phyloP scores from a whole-genome alignment of 1,284 basidiomycete genomes.

The Austroboletus niveus region DNA sequence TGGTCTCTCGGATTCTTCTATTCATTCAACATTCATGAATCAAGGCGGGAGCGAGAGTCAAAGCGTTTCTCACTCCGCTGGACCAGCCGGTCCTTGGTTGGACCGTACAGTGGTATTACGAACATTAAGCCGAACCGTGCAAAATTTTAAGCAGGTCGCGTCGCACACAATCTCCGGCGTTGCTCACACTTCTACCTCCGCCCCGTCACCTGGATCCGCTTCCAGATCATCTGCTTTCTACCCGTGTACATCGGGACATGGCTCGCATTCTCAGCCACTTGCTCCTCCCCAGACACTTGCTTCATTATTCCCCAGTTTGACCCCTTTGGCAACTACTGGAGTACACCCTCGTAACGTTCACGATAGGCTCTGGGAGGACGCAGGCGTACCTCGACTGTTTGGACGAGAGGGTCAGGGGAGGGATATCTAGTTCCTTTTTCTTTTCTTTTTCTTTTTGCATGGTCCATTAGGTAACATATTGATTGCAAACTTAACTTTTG shows the following conservation, averaged over 20 bases:
- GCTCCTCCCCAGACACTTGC: slow-evolving; percentile 31
- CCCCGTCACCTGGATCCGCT: slow-evolving; percentile 2
- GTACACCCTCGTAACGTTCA: slow-evolving; percentile 3
- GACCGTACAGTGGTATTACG: slow-evolving; percentile 31
- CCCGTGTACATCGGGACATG: not conserved
- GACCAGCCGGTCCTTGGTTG: slow-evolving; percentile 8
- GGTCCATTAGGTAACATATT: slow-evolving; percentile 2
- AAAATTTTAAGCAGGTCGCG: slow-evolving; percentile 33
- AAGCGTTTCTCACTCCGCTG: not conserved
- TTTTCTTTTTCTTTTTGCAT: not conserved
- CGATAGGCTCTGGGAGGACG: slow-evolving; percentile 16
- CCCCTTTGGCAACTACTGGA: slow-evolving; percentile 36
- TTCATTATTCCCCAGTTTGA: slow-evolving; percentile 33
- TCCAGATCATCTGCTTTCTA: not conserved
- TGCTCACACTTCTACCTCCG: slow-evolving; percentile 5
- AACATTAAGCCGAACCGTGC: slow-evolving; percentile 34
- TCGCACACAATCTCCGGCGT: slow-evolving; percentile 33
- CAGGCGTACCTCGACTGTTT: slow-evolving; percentile 23
- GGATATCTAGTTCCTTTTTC: slow-evolving; percentile 29
- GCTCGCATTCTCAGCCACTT: slow-evolving; percentile 9
- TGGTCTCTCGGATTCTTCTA: slow-evolving; percentile 87
- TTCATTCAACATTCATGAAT: slow-evolving; percentile 75
- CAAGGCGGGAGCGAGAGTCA: slow-evolving; percentile 38
- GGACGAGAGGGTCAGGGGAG: slow-evolving; percentile 29
- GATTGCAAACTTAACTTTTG: not conserved